Conservation (phyloP, 2,329 filamentous ascomycete genomes). For the Colletotrichum gigasporum region DNA sequence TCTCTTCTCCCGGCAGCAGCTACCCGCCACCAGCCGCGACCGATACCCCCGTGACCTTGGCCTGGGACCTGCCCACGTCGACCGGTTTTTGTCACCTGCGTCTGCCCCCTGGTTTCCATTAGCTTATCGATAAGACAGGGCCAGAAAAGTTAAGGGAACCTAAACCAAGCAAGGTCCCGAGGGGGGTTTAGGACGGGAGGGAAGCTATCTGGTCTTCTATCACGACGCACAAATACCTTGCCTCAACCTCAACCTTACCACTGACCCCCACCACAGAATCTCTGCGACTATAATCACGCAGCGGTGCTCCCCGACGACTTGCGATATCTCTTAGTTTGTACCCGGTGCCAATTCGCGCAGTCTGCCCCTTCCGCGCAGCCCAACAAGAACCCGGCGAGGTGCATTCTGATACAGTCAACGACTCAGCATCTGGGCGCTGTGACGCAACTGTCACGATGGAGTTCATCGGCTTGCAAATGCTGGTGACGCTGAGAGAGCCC, state of each 20-base stretch:
- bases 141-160: conserved; percentile 31
- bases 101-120: not conserved
- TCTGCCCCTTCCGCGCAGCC: not conserved
- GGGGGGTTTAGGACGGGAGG: conserved; percentile 16
- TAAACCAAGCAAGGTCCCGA: conserved; percentile 23
- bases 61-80: conserved; percentile 8
- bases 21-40: conserved; percentile 5
- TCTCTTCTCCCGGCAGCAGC: conserved; percentile 16
- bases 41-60: conserved; percentile 19
- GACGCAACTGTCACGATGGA: conserved; percentile 58
- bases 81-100: too few species aligned
- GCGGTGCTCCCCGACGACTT: not conserved
- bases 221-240: conserved; percentile 18
- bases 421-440: conserved; percentile 15
- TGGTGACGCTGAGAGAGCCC: conserved; percentile 75
- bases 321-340: not conserved
- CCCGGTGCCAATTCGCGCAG: not conserved
- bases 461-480: conserved; percentile 81
- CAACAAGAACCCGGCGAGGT: not conserved
- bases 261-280: not conserved
- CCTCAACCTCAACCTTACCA: conserved; percentile 1
- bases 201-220: conserved; percentile 22
- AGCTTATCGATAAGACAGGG: conserved; percentile 27
- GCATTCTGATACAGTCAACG: conserved; percentile 15
- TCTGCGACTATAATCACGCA: not conserved